Conservation (phyloP, 108 stramenopile genomes). For the Stephanodiscus triporus region DNA sequence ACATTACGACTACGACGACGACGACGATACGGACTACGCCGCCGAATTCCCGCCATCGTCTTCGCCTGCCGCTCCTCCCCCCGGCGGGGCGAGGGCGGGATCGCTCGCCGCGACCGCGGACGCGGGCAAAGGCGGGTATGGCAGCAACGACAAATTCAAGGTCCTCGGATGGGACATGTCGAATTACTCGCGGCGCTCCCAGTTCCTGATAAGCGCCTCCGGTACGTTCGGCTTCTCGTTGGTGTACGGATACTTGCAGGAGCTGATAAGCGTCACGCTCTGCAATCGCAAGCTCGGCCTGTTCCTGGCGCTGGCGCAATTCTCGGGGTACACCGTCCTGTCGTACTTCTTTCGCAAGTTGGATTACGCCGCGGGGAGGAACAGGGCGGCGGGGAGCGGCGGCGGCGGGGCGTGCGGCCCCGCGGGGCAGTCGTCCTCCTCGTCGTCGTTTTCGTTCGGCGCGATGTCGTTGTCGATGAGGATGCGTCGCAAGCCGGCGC, state of each 20-base stretch:
- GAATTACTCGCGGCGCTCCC: conserved; percentile 52
- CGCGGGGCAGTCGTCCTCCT: not conserved
- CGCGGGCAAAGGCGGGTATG: not conserved
- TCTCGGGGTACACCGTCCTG: conserved; percentile 75
- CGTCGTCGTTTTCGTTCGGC: not conserved
- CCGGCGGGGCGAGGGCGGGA: not conserved
- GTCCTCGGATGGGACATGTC: conserved; percentile 82
- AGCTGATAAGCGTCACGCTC: conserved; percentile 78
- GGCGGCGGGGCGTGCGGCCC: not conserved
- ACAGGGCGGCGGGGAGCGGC: not conserved
- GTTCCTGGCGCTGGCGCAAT: conserved; percentile 82
- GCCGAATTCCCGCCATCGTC: not conserved
- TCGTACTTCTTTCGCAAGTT: conserved; percentile 52
- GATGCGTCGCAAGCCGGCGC: not conserved
- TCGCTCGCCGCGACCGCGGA: not conserved
- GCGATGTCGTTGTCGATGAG: not conserved
- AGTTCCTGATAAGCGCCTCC: conserved; percentile 75
- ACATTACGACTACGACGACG: not conserved
- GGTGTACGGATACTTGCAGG: conserved; percentile 89
- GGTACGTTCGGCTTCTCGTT: conserved; percentile 84
- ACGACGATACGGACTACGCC: too few relatives aligned
- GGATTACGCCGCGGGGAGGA: conserved; percentile 10
- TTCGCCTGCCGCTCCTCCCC: too few relatives aligned
- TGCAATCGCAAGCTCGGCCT: conserved; percentile 82
- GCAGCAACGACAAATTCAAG: conserved; percentile 26